Conservation (phyloP, 495 filamentous ascomycete genomes). For the Clavariopsis aquatica region DNA sequence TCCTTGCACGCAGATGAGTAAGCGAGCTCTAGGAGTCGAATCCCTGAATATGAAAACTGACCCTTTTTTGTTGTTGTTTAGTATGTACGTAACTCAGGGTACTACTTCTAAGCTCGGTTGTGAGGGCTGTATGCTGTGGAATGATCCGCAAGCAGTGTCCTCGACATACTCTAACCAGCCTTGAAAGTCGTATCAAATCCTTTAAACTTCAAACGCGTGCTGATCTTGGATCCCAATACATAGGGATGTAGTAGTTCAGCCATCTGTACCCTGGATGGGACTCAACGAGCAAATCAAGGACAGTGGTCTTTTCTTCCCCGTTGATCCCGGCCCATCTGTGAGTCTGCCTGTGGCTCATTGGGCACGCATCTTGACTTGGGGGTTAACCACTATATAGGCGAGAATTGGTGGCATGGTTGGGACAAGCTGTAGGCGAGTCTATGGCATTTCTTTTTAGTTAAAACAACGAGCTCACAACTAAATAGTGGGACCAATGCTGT, state of each 20-base stretch:
- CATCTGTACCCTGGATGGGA: constrained; percentile 86
- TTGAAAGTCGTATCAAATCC: no score
- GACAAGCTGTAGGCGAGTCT: constrained; percentile 62
- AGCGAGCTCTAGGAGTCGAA: constrained; percentile 16
- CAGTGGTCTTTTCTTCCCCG: constrained; percentile 83
- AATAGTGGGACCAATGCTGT: constrained; percentile 71
- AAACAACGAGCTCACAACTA: constrained; percentile 6
- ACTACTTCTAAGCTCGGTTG: no score
- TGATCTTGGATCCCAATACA: not conserved
- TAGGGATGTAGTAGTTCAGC: constrained; percentile 91
- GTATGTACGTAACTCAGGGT: no score
- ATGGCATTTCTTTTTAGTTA: not conserved
- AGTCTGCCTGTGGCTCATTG: constrained; percentile 6
- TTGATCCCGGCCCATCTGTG: constrained; percentile 69
- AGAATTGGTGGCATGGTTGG: constrained; percentile 68
- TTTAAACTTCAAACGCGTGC: no score
- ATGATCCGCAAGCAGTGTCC: no score
- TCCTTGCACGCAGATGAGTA: constrained; percentile 74
- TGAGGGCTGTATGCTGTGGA: no score
- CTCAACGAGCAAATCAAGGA: constrained; percentile 76
- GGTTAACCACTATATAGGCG: constrained; percentile 36
- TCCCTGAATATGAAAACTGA: constrained; percentile 14
- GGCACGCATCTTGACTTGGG: constrained; percentile 14
- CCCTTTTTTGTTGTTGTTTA: no score
- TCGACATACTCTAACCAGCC: no score